A percentile compares a stretch with the other conserved stretches of the same genome.
Conservation (phyloP, 805 yeast species). For the Candida broadrunensis region DNA sequence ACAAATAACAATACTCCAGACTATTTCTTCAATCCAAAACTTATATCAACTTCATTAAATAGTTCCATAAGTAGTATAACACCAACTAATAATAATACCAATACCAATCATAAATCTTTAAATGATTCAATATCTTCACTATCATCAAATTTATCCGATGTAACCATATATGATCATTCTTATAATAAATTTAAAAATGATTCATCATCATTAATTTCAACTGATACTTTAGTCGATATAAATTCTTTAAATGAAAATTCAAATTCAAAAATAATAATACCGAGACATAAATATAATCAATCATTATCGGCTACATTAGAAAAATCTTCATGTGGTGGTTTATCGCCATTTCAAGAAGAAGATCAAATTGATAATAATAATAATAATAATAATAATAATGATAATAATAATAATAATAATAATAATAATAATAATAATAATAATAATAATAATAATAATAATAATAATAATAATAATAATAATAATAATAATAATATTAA, state of each 20-base stretch:
- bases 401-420: not conserved
- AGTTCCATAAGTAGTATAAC: too few species aligned
- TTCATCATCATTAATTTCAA: constrained; percentile 15
- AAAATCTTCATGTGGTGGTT: too few species aligned
- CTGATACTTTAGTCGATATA: constrained; percentile 30
- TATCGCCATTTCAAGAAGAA: constrained; percentile 5
- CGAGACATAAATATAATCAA: constrained; percentile 8
- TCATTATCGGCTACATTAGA: constrained; percentile 6
- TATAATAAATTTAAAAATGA: constrained; percentile 10
- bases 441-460: not conserved
- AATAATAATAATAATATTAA: not conserved
- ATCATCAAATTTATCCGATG: constrained; percentile 24
- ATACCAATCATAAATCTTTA: constrained; percentile 6
- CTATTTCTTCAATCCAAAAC: not conserved
- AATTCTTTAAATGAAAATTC: constrained; percentile 5
- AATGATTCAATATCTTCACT: constrained; percentile 26
- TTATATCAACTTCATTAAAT: not conserved
- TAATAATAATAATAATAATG: not conserved
- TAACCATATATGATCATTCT: constrained; percentile 12
- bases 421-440: not conserved
- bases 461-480: not conserved
- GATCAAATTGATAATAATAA: constrained; percentile 6
- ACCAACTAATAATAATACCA: too few species aligned
- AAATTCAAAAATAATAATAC: constrained; percentile 12
- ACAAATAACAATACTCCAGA: constrained; percentile 1